A percentile compares a stretch with the other conserved stretches of the same genome.
Evolutionary conservation across 2,329 filamentous ascomycete species (phyloP).

Genomic region (Byssochlamys sp.): DNA sequence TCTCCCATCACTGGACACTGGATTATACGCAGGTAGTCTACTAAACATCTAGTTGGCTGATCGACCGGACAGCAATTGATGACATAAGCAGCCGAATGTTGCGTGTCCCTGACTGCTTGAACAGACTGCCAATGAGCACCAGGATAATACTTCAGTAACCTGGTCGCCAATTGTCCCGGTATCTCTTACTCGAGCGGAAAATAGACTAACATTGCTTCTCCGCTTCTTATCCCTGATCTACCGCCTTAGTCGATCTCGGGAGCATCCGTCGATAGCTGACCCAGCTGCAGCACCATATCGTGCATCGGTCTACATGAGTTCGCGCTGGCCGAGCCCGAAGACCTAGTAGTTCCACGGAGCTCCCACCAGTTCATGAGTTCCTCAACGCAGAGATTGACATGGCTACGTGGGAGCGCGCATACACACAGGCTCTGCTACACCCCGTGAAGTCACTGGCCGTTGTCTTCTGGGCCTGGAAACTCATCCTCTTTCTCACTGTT

Average conservation of each 20-base stretch:
- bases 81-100: neutral
- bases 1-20: no score
- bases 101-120: neutral
- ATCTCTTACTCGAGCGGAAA: neutral
- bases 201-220: neutral
- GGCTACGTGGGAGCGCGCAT: slow-evolving; percentile 1
- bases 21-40: no score
- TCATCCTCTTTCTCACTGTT: slow-evolving; percentile 41
- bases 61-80: neutral
- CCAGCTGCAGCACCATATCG: neutral
- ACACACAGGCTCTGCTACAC: slow-evolving; percentile 7
- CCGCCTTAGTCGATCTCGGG: neutral
- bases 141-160: neutral
- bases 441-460: slow-evolving; percentile 26
- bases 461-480: slow-evolving; percentile 49
- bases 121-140: neutral
- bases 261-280: neutral
- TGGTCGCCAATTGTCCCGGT: neutral
- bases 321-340: neutral
- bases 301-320: neutral
- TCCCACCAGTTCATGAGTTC: neutral
- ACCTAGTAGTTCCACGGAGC: neutral
- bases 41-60: no score
- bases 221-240: neutral
- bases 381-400: neutral